A percentile compares a stretch with the other conserved stretches of the same genome.
Conservation (phyloP, 1,284 basidiomycete species). For the Moesziomyces aphidis region DNA sequence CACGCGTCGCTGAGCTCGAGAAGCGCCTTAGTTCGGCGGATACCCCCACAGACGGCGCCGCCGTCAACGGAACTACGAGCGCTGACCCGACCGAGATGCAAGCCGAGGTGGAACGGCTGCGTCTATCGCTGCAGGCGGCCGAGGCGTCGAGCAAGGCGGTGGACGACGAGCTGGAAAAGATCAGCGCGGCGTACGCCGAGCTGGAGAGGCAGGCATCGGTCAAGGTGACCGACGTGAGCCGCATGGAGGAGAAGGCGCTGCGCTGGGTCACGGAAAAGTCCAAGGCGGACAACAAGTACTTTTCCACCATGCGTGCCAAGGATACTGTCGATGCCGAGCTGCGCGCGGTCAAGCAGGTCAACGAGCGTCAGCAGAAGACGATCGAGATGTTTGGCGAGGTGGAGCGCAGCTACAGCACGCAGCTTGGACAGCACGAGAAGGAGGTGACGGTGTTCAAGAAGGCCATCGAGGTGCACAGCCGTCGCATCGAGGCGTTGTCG, state of each 20-base stretch:
- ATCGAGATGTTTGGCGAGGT: constrained; percentile 79
- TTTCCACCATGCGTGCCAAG: constrained; percentile 87
- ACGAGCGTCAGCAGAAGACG: constrained; percentile 82
- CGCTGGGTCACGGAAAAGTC: constrained; percentile 74
- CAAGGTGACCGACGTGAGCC: constrained; percentile 84
- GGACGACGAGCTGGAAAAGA: constrained; percentile 85
- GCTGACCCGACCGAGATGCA: constrained; percentile 64
- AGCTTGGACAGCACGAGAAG: constrained; percentile 75
- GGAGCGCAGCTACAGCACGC: constrained; percentile 74
- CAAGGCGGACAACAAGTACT: constrained; percentile 95
- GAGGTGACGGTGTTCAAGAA: constrained; percentile 68
- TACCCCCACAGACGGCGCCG: background rate
- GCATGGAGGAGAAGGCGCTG: constrained; percentile 80
- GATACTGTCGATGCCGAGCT: constrained; percentile 83
- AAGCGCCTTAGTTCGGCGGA: constrained; percentile 12
- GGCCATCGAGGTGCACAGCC: constrained; percentile 52
- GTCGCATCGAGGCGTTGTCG: constrained; percentile 63
- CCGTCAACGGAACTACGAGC: constrained; percentile 20
- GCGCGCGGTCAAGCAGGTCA: constrained; percentile 75
- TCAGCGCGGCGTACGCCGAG: constrained; percentile 88
- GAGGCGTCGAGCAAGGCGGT: constrained; percentile 61
- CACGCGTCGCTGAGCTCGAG: constrained; percentile 41
- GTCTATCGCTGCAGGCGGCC: constrained; percentile 32
- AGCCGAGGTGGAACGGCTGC: constrained; percentile 74
- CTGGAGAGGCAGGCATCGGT: constrained; percentile 83